These are phyloP conservation scores for Cyclostephanos tholiformis DNA, from an alignment of 108 stramenopile species.

Conservation along the genomic window DNA sequence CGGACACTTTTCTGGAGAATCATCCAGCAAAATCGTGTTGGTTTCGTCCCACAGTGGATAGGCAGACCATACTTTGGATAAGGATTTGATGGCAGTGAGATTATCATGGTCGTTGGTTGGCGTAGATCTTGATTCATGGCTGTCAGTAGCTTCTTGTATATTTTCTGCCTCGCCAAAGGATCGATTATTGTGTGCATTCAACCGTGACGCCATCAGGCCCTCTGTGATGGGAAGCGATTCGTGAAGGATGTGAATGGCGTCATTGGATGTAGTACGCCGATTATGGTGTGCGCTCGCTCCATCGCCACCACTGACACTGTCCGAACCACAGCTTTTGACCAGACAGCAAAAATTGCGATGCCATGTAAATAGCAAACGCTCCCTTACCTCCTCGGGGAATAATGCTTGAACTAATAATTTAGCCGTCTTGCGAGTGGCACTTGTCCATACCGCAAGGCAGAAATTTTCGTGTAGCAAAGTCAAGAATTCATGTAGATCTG, in stretches of 20 bases:
- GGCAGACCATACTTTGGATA: slow-evolving; percentile 70
- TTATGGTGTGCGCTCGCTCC: neutral
- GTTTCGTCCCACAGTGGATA: slow-evolving; percentile 73
- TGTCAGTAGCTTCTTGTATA: neutral
- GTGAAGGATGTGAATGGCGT: neutral
- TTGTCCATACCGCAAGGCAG: slow-evolving; percentile 82
- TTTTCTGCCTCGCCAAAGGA: neutral
- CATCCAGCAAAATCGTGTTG: slow-evolving; percentile 83
- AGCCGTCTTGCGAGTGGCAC: slow-evolving; percentile 73
- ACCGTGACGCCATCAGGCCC: neutral
- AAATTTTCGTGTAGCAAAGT: slow-evolving; percentile 56
- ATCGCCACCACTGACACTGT: neutral
- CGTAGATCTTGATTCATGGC: neutral
- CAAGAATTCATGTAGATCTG: slow-evolving; percentile 58
- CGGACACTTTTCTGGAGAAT: slow-evolving; percentile 80
- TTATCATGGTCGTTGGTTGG: slow-evolving; percentile 17
- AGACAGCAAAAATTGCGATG: slow-evolving; percentile 54
- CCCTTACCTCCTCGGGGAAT: slow-evolving; percentile 54
- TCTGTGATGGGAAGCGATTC: neutral
- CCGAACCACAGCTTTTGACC: slow-evolving; percentile 31
- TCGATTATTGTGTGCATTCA: neutral
- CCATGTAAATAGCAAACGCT: slow-evolving; percentile 76
- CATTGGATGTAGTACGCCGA: neutral
- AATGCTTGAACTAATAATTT: slow-evolving; percentile 52
- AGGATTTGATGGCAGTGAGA: slow-evolving; percentile 64